These are phyloP conservation scores for Termitomyces sp. DNA, from an alignment of 1,284 basidiomycete species.

Conservation along the genomic window DNA sequence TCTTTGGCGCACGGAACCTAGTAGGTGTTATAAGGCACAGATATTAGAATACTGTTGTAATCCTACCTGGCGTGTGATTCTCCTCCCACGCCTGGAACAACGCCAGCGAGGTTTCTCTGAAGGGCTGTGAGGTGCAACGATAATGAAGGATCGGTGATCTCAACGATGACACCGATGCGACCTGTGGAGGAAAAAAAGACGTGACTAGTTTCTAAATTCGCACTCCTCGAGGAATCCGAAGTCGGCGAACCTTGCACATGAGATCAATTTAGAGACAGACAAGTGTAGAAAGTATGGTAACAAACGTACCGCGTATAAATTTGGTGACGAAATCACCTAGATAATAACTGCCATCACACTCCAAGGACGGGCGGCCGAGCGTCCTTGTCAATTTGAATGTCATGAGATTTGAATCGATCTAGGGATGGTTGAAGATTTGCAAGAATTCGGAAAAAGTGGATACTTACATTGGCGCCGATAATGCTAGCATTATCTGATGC, in stretches of 20 bases:
- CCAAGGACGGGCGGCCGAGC: constrained; percentile 40
- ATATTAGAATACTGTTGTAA: background rate
- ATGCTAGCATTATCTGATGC: constrained; percentile 51
- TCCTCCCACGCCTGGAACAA: constrained; percentile 53
- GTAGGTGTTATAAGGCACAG: background rate
- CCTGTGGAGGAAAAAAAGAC: constrained; percentile 81
- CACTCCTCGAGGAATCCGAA: constrained; percentile 31
- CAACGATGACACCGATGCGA: constrained; percentile 73
- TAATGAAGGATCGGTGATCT: constrained; percentile 50
- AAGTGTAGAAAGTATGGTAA: background rate
- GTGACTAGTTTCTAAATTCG: constrained; percentile 51
- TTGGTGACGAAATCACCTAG: constrained; percentile 70
- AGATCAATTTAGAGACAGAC: background rate
- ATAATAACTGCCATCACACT: constrained; percentile 61
- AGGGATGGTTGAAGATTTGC: constrained; percentile 38
- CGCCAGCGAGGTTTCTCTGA: constrained; percentile 71
- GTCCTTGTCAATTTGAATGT: constrained; percentile 52
- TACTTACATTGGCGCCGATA: constrained; percentile 73
- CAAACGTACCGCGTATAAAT: constrained; percentile 53
- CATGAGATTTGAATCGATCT: constrained; percentile 52
- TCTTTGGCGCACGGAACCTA: constrained; percentile 68
- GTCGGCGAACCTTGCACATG: constrained; percentile 38
- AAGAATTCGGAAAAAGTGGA: background rate
- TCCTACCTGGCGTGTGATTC: constrained; percentile 63
- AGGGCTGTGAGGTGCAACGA: constrained; percentile 68